Conservation (phyloP, 768 basidiomycete genomes). For the Russula lepida region DNA sequence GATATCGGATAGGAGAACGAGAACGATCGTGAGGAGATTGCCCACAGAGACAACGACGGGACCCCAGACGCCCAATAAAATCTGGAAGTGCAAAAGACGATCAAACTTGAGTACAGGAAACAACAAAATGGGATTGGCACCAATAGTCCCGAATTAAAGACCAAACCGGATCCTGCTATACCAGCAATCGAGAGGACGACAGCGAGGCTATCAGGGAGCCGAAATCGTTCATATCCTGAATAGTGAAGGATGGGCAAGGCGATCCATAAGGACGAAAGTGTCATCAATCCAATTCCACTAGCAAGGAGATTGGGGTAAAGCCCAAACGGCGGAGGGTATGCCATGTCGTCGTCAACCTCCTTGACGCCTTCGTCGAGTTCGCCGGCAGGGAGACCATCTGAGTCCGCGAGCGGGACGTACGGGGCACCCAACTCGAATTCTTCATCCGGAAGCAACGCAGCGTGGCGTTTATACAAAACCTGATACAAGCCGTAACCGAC, state of each 20-base stretch:
- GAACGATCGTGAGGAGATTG: slow-evolving; percentile 87
- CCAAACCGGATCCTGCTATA: slow-evolving; percentile 61
- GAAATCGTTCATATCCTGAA: slow-evolving; percentile 55
- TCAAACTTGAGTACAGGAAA: background rate
- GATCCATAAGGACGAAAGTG: slow-evolving; percentile 67
- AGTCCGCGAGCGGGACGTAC: slow-evolving; percentile 40
- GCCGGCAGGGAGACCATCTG: slow-evolving; percentile 28
- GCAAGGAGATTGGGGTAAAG: slow-evolving; percentile 80
- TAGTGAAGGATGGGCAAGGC: slow-evolving; percentile 69
- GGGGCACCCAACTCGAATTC: slow-evolving; percentile 36
- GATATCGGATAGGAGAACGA: slow-evolving; percentile 75
- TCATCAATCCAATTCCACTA: slow-evolving; percentile 69
- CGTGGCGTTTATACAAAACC: slow-evolving; percentile 77
- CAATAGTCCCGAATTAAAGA: slow-evolving; percentile 86
- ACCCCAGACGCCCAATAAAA: slow-evolving; percentile 79
- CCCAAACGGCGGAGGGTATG: slow-evolving; percentile 68
- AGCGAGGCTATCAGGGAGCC: slow-evolving; percentile 43
- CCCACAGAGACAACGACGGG: slow-evolving; percentile 85
- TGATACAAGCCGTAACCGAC: slow-evolving; percentile 71
- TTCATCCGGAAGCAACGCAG: slow-evolving; percentile 58
- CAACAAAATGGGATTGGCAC: slow-evolving; percentile 32
- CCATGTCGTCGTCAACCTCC: slow-evolving; percentile 7
- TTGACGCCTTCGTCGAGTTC: slow-evolving; percentile 20
- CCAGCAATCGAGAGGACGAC: slow-evolving; percentile 49
- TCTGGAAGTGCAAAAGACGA: slow-evolving; percentile 32